Conservation (phyloP, 2,329 filamentous ascomycete genomes). For the Alternaria conjuncta region DNA sequence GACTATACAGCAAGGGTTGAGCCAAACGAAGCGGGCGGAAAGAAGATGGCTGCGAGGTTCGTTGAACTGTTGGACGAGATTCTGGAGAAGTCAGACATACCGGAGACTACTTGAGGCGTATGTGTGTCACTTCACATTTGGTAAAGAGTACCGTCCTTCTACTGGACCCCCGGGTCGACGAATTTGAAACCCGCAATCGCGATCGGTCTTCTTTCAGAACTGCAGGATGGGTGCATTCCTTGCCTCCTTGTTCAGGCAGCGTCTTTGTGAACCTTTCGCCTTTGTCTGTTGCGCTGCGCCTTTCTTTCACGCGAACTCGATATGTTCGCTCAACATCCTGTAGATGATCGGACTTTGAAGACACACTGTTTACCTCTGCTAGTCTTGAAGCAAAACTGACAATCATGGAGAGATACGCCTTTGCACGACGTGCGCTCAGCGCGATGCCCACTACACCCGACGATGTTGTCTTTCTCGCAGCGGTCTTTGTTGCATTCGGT, state of each 20-base stretch:
- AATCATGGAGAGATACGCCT: neutral
- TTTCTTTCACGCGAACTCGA: neutral
- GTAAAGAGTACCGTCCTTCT: neutral
- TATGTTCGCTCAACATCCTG: neutral
- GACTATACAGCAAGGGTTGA: conserved; percentile 48
- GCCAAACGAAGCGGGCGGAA: conserved; percentile 41
- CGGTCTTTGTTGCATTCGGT: neutral
- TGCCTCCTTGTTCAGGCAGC: neutral
- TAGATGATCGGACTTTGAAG: neutral
- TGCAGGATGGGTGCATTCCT: neutral
- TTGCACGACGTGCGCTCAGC: neutral
- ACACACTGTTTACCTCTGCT: neutral
- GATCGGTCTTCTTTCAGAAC: neutral
- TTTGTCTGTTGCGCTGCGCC: neutral
- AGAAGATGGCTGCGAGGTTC: conserved; percentile 43
- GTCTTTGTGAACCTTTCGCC: neutral
- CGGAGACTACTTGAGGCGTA: neutral
- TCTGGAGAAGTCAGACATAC: neutral
- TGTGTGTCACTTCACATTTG: neutral
- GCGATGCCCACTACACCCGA: neutral
- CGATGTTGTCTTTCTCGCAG: neutral
- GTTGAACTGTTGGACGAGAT: conserved; percentile 21
- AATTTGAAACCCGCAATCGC: neutral
- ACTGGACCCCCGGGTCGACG: neutral
- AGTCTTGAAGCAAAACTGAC: neutral